A percentile compares a stretch with the other conserved stretches of the same genome.
Evolutionary conservation across 495 filamentous ascomycete genomes (phyloP).

Genomic region (Hypomontagnella monticulosa): DNA sequence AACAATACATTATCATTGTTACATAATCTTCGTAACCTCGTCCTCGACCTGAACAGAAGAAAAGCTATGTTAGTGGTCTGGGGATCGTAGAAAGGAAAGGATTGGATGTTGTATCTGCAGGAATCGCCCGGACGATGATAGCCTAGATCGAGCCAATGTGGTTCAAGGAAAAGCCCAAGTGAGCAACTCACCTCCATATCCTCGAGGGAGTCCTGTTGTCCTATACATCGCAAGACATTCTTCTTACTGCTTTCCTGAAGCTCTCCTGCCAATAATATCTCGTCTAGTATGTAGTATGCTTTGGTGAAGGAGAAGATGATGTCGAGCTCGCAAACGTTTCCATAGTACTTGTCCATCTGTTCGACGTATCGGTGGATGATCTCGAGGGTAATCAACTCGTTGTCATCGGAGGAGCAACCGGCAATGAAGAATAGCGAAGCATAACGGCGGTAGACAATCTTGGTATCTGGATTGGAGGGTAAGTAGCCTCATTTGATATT

Average conservation of each 20-base stretch:
- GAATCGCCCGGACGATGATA: background rate
- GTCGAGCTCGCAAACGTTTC: conserved; percentile 99
- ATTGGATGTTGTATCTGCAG: conserved; percentile 1
- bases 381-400: conserved; percentile 97
- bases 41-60: conserved; percentile 82
- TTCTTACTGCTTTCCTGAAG: conserved; percentile 99
- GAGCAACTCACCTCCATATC: conserved; percentile 90
- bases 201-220: conserved; percentile 92
- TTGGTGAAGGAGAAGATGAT: conserved; percentile 99
- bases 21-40: conserved; percentile 96
- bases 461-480: conserved; percentile 73
- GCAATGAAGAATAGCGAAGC: conserved; percentile 99
- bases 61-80: conserved; percentile 64
- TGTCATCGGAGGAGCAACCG: conserved; percentile 92
- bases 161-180: conserved; percentile 14
- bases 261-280: conserved; percentile 93
- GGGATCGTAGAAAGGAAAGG: conserved; percentile 41
- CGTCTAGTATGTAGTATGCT: conserved; percentile 98
- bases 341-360: conserved; percentile 99
- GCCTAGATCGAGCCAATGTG: conserved; percentile 1
- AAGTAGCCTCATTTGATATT: conserved; percentile 19
- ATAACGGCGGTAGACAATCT: conserved; percentile 98
- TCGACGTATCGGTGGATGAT: conserved; percentile 99
- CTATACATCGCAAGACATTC: conserved; percentile 94
- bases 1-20: conserved; percentile 54